phyloP scores from a whole-genome alignment of 2,329 filamentous ascomycete species.

The Colletotrichum tofieldiae region DNA sequence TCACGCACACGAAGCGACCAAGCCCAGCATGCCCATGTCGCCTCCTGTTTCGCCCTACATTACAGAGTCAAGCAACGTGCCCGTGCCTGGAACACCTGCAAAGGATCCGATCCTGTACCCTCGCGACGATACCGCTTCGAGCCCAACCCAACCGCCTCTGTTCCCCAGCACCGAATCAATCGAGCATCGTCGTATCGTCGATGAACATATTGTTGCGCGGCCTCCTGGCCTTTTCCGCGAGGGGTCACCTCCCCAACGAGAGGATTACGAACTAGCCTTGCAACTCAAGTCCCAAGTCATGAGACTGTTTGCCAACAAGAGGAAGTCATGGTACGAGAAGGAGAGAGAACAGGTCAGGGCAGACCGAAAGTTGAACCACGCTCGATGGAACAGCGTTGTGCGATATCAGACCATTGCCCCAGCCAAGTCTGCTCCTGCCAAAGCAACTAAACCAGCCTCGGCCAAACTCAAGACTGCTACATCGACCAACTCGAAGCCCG shows the following conservation, averaged over 20 bases:
- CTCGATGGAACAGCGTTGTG: constrained; percentile 51
- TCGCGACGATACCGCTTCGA: constrained; percentile 57
- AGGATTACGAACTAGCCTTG: constrained; percentile 70
- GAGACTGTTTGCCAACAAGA: constrained; percentile 61
- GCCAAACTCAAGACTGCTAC: constrained; percentile 16
- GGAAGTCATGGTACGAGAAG: constrained; percentile 63
- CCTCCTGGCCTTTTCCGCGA: constrained; percentile 59
- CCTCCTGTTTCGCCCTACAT: constrained; percentile 71
- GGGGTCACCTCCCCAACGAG: constrained; percentile 63
- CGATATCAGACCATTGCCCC: constrained; percentile 60
- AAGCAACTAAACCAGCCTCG: constrained; percentile 40
- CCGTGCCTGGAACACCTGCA: constrained; percentile 51
- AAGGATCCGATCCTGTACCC: constrained; percentile 75
- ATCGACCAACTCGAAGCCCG: constrained; percentile 49
- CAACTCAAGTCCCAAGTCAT: constrained; percentile 69
- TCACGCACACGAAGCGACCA: constrained; percentile 45
- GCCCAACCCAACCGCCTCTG: constrained; percentile 64
- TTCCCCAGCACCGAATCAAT: constrained; percentile 62
- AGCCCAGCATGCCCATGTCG: constrained; percentile 63
- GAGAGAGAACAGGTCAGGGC: constrained; percentile 67
- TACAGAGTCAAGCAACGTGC: constrained; percentile 57
- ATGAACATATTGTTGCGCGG: constrained; percentile 65
- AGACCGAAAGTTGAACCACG: constrained; percentile 58
- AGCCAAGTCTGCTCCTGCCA: constrained; percentile 54
- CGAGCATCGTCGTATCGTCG: constrained; percentile 63